Conservation (phyloP, 345 rosid species). For the Erucastrum elatum region DNA sequence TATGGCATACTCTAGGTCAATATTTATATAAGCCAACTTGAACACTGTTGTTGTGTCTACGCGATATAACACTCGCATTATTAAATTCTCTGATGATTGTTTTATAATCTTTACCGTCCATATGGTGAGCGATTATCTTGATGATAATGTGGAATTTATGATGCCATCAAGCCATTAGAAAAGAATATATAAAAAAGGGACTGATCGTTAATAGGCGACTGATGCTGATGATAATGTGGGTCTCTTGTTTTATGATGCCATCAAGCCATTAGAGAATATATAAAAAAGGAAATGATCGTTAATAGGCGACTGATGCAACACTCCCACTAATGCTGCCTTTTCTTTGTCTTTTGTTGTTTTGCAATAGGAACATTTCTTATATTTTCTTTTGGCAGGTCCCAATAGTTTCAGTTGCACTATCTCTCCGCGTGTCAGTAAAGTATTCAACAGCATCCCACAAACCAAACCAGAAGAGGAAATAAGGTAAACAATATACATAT, state of each 20-base stretch:
- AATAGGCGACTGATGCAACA: slow-evolving; percentile 35
- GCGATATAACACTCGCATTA: slow-evolving; percentile 38
- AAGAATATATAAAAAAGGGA: slow-evolving; percentile 31
- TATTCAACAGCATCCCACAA: slow-evolving; percentile 10
- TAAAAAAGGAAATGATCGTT: slow-evolving; percentile 10
- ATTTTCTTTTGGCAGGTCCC: slow-evolving; percentile 17
- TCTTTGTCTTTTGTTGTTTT: slow-evolving; percentile 23
- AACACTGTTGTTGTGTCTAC: slow-evolving; percentile 30
- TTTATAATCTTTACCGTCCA: slow-evolving; percentile 49
- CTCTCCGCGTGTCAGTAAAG: neutral
- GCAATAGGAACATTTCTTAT: slow-evolving; percentile 38
- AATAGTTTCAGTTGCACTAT: slow-evolving; percentile 14
- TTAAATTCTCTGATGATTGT: slow-evolving; percentile 35
- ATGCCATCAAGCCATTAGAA: slow-evolving; percentile 68
- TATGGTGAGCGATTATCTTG: slow-evolving; percentile 47
- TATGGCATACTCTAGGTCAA: slow-evolving; percentile 19
- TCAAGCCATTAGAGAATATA: slow-evolving; percentile 54
- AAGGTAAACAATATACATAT: neutral
- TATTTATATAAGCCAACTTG: slow-evolving; percentile 53
- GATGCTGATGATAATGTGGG: slow-evolving; percentile 41
- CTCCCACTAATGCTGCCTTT: slow-evolving; percentile 35
- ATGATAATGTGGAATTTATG: slow-evolving; percentile 47
- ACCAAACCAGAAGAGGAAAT: slow-evolving; percentile 9
- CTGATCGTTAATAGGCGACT: slow-evolving; percentile 20
- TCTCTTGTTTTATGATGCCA: slow-evolving; percentile 50